phyloP scores from a whole-genome alignment of 768 basidiomycete species.

The Lactifluus volemus region DNA sequence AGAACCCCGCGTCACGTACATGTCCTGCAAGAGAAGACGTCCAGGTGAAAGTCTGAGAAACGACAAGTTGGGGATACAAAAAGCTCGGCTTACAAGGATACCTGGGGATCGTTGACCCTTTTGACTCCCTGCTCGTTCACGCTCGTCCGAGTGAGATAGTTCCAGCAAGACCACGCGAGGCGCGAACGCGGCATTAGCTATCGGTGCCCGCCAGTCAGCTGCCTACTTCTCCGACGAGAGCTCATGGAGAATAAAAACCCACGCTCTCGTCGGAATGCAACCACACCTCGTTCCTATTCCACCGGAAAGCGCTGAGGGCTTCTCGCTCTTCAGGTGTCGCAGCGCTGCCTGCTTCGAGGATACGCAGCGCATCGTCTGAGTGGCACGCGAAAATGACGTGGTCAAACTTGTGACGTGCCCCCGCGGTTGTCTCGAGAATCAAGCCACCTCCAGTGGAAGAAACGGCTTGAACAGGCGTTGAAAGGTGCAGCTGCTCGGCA shows the following conservation, averaged over 20 bases:
- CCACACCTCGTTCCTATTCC: constrained; percentile 60
- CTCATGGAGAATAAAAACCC: constrained; percentile 19
- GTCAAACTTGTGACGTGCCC: constrained; percentile 44
- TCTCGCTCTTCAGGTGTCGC: constrained; percentile 43
- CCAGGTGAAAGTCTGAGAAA: neutral
- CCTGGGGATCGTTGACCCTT: constrained; percentile 40
- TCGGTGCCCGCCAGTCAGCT: neutral
- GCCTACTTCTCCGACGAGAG: neutral
- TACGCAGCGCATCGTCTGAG: constrained; percentile 50
- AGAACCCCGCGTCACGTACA: neutral
- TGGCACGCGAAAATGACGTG: constrained; percentile 70
- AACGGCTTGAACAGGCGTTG: constrained; percentile 42
- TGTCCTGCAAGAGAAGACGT: neutral
- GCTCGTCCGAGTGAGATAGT: constrained; percentile 53
- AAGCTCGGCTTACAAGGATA: neutral
- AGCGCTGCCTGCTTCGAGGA: constrained; percentile 43
- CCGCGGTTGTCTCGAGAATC: constrained; percentile 38
- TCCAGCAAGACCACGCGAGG: constrained; percentile 71
- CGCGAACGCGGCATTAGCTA: constrained; percentile 61
- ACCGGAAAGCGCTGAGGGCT: constrained; percentile 50
- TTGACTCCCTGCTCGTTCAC: constrained; percentile 28
- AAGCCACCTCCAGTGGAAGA: constrained; percentile 25
- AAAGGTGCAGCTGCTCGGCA: constrained; percentile 44
- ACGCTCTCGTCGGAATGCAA: constrained; percentile 58
- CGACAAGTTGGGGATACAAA: neutral